Evolutionary conservation across 345 rosid genomes (phyloP), one percentile per base, ranked within the genome.

Genomic region (Brassica carinata): DNA sequence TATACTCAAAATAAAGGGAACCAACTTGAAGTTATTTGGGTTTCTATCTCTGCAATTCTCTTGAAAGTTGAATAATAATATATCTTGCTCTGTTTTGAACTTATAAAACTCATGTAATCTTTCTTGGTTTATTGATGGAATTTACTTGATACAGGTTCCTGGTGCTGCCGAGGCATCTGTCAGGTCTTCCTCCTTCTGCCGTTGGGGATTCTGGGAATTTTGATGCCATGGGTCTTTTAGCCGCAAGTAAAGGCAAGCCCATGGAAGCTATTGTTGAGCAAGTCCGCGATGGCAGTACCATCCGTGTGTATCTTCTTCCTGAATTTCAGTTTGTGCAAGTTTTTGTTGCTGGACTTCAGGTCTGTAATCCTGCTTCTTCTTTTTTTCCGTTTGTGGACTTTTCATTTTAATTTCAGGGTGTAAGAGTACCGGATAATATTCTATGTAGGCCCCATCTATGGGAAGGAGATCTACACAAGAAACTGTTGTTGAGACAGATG

Each of bases 261-360:
- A 84, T 94, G 97, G 81, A 94, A 86, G 89, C 91, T 76, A 86
- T 94, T 80, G 98, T 94, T 45, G 98, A 94, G 90, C 98, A 94
- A 82, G 94, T 91, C 75, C 97, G 97, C 61, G 98, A 94, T 89
- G 98, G 98, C 64, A 94, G 98, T 75, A 90, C 93, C 34, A 79
- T 94, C 29, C 90, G 97, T 33, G 97, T 94, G 62, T 87, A 94
- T 85, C 87, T 96, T 90, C 98, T 96, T 82, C 99, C 99, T 30
- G 96, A 90, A 29, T 92, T 94, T 83, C 97, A 92, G 86, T 96
- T 89, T 80, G 98, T 96, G 70, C 97, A 91, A 85, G 99, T 96
- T 14, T 91, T 90, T 82, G 92, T 96, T 79, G 99, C 99, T 1
- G 99, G 99, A 83, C 85, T 92, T 70, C 98, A 96, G 98, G 99